phyloP scores from a whole-genome alignment of 306 rosid genomes.

The Begonia loranthoides region DNA sequence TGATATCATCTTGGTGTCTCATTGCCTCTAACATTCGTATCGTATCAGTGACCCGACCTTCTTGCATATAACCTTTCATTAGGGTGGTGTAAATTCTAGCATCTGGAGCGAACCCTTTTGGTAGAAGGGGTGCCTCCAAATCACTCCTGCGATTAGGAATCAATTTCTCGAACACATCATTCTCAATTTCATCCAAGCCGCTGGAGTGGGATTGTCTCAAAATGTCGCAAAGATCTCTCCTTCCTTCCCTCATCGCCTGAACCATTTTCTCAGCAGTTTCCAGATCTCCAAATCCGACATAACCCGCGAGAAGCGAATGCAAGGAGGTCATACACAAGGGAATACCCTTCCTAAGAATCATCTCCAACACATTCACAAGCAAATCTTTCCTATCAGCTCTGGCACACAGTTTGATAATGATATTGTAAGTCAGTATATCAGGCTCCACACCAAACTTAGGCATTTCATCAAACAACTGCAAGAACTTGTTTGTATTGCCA shows the following conservation, averaged over 20 bases:
- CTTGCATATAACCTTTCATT: slow-evolving; percentile 92
- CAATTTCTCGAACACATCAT: slow-evolving; percentile 40
- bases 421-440: slow-evolving; percentile 67
- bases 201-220: slow-evolving; percentile 31
- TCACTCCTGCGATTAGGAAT: slow-evolving; percentile 45
- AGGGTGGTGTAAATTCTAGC: slow-evolving; percentile 79
- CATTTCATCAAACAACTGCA: slow-evolving; percentile 90
- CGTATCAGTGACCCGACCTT: slow-evolving; percentile 63
- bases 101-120: slow-evolving; percentile 44
- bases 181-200: slow-evolving; percentile 10
- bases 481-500: slow-evolving; percentile 47
- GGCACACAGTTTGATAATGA: slow-evolving; percentile 66
- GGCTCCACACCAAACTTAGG: slow-evolving; percentile 36
- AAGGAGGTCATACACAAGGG: slow-evolving; percentile 55
- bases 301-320: slow-evolving; percentile 69
- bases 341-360: slow-evolving; percentile 48
- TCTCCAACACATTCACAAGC: slow-evolving; percentile 64
- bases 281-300: slow-evolving; percentile 71
- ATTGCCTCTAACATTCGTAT: slow-evolving; percentile 86
- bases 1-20: slow-evolving; percentile 52
- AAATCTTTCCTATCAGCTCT: slow-evolving; percentile 49
- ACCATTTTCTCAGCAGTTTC: slow-evolving; percentile 65
- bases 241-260: slow-evolving; percentile 85
- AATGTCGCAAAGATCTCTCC: slow-evolving; percentile 57
- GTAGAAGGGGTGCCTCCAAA: slow-evolving; percentile 46